Evolutionary conservation across 2,329 filamentous ascomycete species (phyloP).

Genomic region (Leptographium radiaticola): DNA sequence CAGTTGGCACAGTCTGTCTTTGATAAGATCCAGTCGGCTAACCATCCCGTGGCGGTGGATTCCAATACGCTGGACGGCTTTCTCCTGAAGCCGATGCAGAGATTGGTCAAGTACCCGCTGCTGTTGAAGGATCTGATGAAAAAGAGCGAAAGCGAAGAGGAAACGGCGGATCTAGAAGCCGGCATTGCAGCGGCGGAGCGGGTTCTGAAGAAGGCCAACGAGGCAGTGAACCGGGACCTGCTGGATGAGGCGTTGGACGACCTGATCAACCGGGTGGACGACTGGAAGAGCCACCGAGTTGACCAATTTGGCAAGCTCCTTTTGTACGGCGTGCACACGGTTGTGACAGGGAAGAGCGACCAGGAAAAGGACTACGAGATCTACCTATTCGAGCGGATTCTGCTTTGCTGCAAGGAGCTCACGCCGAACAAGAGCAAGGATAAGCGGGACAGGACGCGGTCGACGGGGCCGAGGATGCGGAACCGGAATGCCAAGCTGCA

Average conservation of each 20-base stretch:
- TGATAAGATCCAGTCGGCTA: slow-evolving; percentile 68
- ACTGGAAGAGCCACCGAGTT: slow-evolving; percentile 90
- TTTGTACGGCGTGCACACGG: slow-evolving; percentile 79
- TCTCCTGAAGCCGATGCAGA: slow-evolving; percentile 90
- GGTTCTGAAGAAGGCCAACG: slow-evolving; percentile 74
- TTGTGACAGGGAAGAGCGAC: slow-evolving; percentile 80
- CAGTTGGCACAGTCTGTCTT: slow-evolving; percentile 74
- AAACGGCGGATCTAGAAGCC: slow-evolving; percentile 56
- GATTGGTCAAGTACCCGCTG: slow-evolving; percentile 86
- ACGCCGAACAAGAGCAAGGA: slow-evolving; percentile 73
- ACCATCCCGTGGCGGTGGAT: slow-evolving; percentile 69
- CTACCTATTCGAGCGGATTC: slow-evolving; percentile 89
- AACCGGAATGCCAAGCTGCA: slow-evolving; percentile 72
- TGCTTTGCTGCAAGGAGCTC: slow-evolving; percentile 93
- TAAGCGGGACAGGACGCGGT: slow-evolving; percentile 53
- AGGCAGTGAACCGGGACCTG: slow-evolving; percentile 79
- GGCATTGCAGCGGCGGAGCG: slow-evolving; percentile 75
- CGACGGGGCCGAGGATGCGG: slow-evolving; percentile 40
- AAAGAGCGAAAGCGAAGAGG: slow-evolving; percentile 62
- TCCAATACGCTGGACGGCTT: slow-evolving; percentile 85
- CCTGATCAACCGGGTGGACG: slow-evolving; percentile 70
- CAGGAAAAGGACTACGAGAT: slow-evolving; percentile 97
- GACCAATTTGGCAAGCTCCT: slow-evolving; percentile 85
- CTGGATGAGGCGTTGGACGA: slow-evolving; percentile 74
- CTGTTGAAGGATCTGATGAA: slow-evolving; percentile 82